Conservation (phyloP, 108 stramenopile species). For the Cyclotella cryptica region DNA sequence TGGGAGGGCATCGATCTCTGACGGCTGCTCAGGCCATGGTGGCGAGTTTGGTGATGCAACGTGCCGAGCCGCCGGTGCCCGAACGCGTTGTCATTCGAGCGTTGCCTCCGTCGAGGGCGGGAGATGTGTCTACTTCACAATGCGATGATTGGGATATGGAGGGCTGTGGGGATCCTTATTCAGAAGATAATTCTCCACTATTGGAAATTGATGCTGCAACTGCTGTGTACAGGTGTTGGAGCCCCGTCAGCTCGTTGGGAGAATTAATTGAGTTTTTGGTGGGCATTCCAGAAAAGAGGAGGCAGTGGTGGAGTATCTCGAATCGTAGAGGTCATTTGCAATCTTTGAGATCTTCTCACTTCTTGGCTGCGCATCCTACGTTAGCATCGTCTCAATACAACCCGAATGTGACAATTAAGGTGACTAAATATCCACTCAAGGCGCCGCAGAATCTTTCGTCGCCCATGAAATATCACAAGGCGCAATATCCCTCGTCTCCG, state of each 20-base stretch:
- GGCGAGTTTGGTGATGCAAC: constrained; percentile 56
- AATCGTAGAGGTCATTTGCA: constrained; percentile 11
- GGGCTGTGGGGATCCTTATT: not conserved
- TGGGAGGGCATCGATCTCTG: not conserved
- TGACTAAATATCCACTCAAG: not conserved
- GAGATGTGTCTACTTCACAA: not conserved
- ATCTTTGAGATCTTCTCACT: not conserved
- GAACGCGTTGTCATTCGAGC: constrained; percentile 24
- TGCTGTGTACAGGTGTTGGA: constrained; percentile 60
- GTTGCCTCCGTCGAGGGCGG: not conserved
- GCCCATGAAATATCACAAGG: not conserved
- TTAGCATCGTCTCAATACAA: not conserved
- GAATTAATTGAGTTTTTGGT: constrained; percentile 66
- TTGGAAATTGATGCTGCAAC: constrained; percentile 49
- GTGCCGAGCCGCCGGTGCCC: constrained; percentile 43
- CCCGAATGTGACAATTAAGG: too few relatives aligned
- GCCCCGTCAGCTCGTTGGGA: constrained; percentile 60
- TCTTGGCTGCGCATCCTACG: not conserved
- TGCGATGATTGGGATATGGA: not conserved
- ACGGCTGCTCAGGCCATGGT: constrained; percentile 33
- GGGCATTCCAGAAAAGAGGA: constrained; percentile 35
- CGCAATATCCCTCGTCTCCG: constrained; percentile 7
- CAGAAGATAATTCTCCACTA: constrained; percentile 6
- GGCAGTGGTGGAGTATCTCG: constrained; percentile 40
- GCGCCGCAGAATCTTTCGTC: not conserved